Evolutionary conservation across 441 rosid genomes (phyloP).

Genomic region (Brassica balearica): DNA sequence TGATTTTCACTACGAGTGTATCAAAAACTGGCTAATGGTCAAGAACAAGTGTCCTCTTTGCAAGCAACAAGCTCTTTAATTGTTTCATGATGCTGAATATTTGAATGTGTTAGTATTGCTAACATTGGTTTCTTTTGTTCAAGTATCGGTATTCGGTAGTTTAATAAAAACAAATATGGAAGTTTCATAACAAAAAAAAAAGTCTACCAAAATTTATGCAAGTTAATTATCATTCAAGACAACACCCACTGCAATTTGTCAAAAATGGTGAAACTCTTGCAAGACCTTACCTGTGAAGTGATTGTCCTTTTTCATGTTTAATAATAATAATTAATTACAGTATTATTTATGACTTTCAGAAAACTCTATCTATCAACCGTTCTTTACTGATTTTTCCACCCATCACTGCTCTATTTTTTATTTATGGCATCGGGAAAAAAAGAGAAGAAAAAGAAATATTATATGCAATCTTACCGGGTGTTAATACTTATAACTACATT

Average conservation of each 20-base stretch:
- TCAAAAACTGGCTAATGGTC: constrained; percentile 29
- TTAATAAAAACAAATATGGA: neutral
- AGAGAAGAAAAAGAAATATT: neutral
- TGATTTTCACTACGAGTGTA: constrained; percentile 30
- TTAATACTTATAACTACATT: neutral
- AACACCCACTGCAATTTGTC: constrained; percentile 13
- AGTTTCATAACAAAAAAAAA: neutral
- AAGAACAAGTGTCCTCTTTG: constrained; percentile 41
- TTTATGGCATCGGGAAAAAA: neutral
- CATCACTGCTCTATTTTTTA: constrained; percentile 15
- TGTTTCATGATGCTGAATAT: neutral
- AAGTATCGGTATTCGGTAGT: neutral
- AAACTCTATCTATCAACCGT: constrained; percentile 15
- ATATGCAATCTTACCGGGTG: neutral
- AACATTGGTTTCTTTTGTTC: neutral
- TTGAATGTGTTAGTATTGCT: neutral
- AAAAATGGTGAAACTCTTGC: constrained; percentile 41
- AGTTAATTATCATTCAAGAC: neutral
- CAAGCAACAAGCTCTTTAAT: constrained; percentile 13
- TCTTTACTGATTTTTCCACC: constrained; percentile 21
- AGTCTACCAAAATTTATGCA: neutral
- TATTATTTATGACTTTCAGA: constrained; percentile 32
- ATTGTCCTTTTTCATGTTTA: constrained; percentile 28
- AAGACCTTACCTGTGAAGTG: constrained; percentile 37
- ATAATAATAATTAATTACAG: constrained; percentile 21